These are phyloP conservation scores for Yamadazyma spencermartinsiae DNA, from an alignment of 1,139 yeast genomes.

Conservation along the genomic window DNA sequence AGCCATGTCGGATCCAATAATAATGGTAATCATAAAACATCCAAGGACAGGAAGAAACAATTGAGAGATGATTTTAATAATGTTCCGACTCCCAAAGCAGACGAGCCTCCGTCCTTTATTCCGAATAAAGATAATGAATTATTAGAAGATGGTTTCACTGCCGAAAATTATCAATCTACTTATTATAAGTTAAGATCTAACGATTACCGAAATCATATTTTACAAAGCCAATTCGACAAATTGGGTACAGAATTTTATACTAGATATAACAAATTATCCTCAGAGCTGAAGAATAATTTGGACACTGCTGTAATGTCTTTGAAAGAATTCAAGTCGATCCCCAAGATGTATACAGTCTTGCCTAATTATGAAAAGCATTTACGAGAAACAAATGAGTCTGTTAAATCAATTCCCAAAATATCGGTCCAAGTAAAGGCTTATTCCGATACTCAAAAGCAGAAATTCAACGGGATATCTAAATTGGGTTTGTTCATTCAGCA, in stretches of 20 bases:
- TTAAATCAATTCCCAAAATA: constrained; percentile 25
- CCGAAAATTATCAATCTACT: constrained; percentile 52
- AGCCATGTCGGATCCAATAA: neutral
- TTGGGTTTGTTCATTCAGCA: constrained; percentile 57
- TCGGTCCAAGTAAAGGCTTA: constrained; percentile 44
- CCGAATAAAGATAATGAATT: constrained; percentile 43
- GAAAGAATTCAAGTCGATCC: constrained; percentile 30
- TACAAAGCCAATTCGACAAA: constrained; percentile 25
- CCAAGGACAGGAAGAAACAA: constrained; percentile 13
- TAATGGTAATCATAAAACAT: constrained; percentile 5
- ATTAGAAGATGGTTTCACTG: constrained; percentile 41
- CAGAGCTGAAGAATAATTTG: constrained; percentile 13
- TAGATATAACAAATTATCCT: constrained; percentile 6
- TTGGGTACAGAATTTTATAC: constrained; percentile 25
- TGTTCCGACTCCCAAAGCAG: constrained; percentile 9
- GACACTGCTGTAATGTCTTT: constrained; percentile 26
- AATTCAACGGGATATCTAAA: constrained; percentile 72
- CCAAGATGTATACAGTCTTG: constrained; percentile 29
- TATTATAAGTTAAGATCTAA: constrained; percentile 48
- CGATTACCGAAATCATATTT: constrained; percentile 46
- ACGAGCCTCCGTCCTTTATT: constrained; percentile 16
- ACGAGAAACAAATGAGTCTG: constrained; percentile 25
- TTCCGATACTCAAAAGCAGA: constrained; percentile 57
- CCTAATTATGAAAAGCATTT: constrained; percentile 37
- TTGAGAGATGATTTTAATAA: constrained; percentile 19